Base-by-base conservation (phyloP, 164 flowering plant genomes). In the Echeveria elegans region DNA sequence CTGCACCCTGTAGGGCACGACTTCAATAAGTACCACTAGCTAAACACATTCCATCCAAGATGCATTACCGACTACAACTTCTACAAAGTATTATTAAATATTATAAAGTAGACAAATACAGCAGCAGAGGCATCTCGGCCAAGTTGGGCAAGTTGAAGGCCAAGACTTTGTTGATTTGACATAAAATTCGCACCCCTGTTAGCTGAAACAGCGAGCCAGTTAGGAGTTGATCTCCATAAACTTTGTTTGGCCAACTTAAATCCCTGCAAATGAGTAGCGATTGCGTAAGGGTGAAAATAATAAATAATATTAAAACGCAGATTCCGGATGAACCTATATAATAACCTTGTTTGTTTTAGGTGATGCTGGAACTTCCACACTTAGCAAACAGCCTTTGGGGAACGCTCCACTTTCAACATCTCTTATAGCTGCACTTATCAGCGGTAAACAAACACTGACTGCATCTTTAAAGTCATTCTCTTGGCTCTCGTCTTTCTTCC, bases 121-220 rank as follows among this genome's bases (percentile, higher is more conserved):
- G 97, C 99, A 63, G 99, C 98, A 77, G 99, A 95, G 48, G 99
- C 99, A 82, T 95, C 99, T 71, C 98, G 83, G 32, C 99, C 72
- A 40, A 95, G 99, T 78, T 90, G 97, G 5, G 99, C 98, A 72
- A 95, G 96, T 80, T 90, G 94, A 37, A 92, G 41, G 53, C 97
- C 99, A 62, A 92, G 81, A 75, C 92, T 86, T 73, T 83, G 97
- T 67, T 92, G 97, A 68, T 85, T 85, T 61, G 91, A 78, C 90
- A 89, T 88, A 74, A 83, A 95, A 78, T 81, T 79, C 58, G 81
- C 86, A 53, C 83, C 81, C 68, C 88, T 83, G 65, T 74, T 85
- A 52, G 89, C 76, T 58, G 99, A 86, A 66, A 88, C 78, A 53
- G 97, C 97, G 77, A 40, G 88, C 98, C 99, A 95, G 74, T 76